Conservation (phyloP, 2,329 filamentous ascomycete genomes). For the Clonostachys sp. region DNA sequence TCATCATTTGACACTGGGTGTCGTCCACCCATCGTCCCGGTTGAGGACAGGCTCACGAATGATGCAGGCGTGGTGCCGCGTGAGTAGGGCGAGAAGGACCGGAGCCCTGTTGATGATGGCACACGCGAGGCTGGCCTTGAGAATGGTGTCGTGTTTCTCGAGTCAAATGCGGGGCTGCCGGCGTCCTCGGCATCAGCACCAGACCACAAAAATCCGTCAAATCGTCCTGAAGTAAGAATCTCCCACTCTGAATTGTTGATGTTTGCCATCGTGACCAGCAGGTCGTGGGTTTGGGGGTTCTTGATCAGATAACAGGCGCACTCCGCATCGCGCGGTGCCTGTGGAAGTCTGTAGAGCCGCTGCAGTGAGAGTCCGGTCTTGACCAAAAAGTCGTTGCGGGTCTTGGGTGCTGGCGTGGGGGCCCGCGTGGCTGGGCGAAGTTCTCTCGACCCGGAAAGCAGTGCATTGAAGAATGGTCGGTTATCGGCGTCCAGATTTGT, state of each 20-base stretch:
- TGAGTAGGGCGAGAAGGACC: slow-evolving; percentile 46
- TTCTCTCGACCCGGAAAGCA: slow-evolving; percentile 60
- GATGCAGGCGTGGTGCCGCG: slow-evolving; percentile 53
- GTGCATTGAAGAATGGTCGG: slow-evolving; percentile 75
- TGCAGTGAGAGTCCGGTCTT: slow-evolving; percentile 77
- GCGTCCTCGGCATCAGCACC: slow-evolving; percentile 66
- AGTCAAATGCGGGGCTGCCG: slow-evolving; percentile 26
- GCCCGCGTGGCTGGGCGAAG: slow-evolving; percentile 55
- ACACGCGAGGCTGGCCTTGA: slow-evolving; percentile 22
- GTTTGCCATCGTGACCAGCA: slow-evolving; percentile 80
- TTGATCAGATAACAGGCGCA: slow-evolving; percentile 81
- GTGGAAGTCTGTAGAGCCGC: slow-evolving; percentile 72
- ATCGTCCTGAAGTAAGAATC: slow-evolving; percentile 86
- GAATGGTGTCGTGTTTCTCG: slow-evolving; percentile 37
- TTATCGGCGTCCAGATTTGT: slow-evolving; percentile 77
- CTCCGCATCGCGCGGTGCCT: slow-evolving; percentile 78
- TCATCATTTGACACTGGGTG: slow-evolving; percentile 82
- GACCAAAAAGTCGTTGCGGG: slow-evolving; percentile 68
- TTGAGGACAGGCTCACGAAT: slow-evolving; percentile 53
- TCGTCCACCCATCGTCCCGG: slow-evolving; percentile 32
- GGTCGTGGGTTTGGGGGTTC: slow-evolving; percentile 76
- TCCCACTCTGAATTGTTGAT: slow-evolving; percentile 96
- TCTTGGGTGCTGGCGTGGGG: slow-evolving; percentile 52
- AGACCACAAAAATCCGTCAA: slow-evolving; percentile 93
- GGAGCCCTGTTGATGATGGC: slow-evolving; percentile 34